Conservation (phyloP, 345 rosid species). For the Nasturtium officinale region DNA sequence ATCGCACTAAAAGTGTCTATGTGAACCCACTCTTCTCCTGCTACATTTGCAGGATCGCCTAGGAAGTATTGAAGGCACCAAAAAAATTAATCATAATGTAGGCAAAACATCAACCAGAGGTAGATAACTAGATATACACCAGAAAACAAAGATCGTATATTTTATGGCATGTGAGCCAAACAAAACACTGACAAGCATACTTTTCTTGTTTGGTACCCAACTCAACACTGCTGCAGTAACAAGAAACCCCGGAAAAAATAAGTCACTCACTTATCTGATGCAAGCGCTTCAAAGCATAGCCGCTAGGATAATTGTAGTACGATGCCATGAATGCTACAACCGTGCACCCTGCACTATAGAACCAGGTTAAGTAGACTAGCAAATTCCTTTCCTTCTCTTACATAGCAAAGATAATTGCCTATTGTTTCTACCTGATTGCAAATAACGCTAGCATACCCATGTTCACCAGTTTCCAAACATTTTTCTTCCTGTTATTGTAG, state of each 20-base stretch:
- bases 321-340: slow-evolving; percentile 77
- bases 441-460: slow-evolving; percentile 62
- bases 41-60: slow-evolving; percentile 54
- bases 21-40: slow-evolving; percentile 73
- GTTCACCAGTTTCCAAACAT: slow-evolving; percentile 71
- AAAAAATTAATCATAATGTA: background rate
- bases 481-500: slow-evolving; percentile 83
- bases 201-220: slow-evolving; percentile 17
- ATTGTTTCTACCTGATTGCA: slow-evolving; percentile 62
- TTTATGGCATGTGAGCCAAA: slow-evolving; percentile 14
- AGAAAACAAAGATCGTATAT: slow-evolving; percentile 13
- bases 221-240: slow-evolving; percentile 12
- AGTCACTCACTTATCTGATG: slow-evolving; percentile 70
- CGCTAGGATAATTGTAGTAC: slow-evolving; percentile 86
- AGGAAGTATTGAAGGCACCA: slow-evolving; percentile 32
- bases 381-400: slow-evolving; percentile 17
- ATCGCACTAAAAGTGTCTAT: slow-evolving; percentile 91
- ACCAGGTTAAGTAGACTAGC: slow-evolving; percentile 36
- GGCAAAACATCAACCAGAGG: background rate
- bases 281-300: slow-evolving; percentile 78
- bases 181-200: slow-evolving; percentile 13
- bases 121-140: background rate
- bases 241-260: slow-evolving; percentile 11
- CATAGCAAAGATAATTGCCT: slow-evolving; percentile 18
- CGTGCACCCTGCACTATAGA: slow-evolving; percentile 88